These are phyloP conservation scores for Colletotrichum sp. DNA, from an alignment of 2,329 filamentous ascomycete genomes.

Conservation along the genomic window DNA sequence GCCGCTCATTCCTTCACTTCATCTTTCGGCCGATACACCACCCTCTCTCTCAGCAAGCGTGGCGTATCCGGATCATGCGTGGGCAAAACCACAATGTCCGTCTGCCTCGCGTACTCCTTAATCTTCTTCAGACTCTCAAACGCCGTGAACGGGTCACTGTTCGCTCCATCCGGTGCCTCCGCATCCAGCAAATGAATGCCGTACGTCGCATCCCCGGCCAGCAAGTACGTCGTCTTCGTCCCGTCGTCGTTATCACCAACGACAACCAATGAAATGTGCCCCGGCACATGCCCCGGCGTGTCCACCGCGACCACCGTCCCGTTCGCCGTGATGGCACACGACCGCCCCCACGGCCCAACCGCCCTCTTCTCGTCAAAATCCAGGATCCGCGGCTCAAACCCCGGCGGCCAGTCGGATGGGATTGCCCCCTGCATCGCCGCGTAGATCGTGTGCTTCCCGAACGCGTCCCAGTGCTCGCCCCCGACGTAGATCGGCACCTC, in stretches of 20 bases:
- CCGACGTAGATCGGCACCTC: conserved; percentile 30
- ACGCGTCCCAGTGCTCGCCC: conserved; percentile 30
- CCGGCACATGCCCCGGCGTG: conserved; percentile 38
- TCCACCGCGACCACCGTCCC: conserved; percentile 33
- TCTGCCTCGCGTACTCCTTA: conserved; percentile 31
- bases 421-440: conserved; percentile 32
- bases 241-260: conserved; percentile 7
- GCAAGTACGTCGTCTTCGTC: conserved; percentile 27
- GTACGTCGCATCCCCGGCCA: conserved; percentile 36
- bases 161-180: conserved; percentile 36
- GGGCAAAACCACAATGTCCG: conserved; percentile 29
- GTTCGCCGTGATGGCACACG: conserved; percentile 32
- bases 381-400: conserved; percentile 32
- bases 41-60: background rate
- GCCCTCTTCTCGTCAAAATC: conserved; percentile 24
- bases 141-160: conserved; percentile 30
- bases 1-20: background rate
- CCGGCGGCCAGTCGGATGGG: conserved; percentile 34
- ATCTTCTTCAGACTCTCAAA: conserved; percentile 33
- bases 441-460: conserved; percentile 29
- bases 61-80: conserved; percentile 27
- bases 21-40: conserved; percentile 8
- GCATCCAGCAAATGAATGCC: conserved; percentile 31
- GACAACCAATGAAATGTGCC: conserved; percentile 33
- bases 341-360: conserved; percentile 33